A percentile compares a stretch with the other conserved stretches of the same genome.
These are phyloP conservation scores for Lojkania enalia DNA, from an alignment of 2,329 filamentous ascomycete species.

Conservation along the genomic window DNA sequence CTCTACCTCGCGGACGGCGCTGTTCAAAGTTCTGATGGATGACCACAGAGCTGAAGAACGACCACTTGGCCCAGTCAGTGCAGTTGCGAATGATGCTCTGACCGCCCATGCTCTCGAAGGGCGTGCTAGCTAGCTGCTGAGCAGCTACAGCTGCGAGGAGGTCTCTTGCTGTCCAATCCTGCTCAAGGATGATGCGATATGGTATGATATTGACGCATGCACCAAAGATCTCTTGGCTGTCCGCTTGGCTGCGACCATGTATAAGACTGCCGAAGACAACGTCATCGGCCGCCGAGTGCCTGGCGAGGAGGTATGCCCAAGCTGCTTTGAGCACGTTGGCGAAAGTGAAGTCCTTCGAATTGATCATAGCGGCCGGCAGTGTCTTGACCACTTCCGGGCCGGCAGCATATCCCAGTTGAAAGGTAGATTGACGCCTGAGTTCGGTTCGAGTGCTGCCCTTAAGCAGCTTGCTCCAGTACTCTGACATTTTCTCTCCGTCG, in stretches of 20 bases:
- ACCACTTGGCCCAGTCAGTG: conserved; percentile 7
- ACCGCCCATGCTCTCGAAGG: conserved; percentile 8
- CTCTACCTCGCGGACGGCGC: conserved; percentile 5
- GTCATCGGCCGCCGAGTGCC: conserved; percentile 6
- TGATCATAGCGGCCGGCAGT: conserved; percentile 12
- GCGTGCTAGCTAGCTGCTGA: conserved; percentile 8
- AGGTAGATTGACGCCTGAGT: conserved; percentile 6
- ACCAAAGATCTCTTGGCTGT: conserved; percentile 8
- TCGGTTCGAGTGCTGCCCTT: conserved; percentile 7
- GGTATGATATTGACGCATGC: conserved; percentile 9
- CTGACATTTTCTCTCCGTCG: conserved; percentile 9
- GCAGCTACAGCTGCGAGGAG: conserved; percentile 8
- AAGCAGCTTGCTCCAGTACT: conserved; percentile 9
- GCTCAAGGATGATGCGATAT: conserved; percentile 8
- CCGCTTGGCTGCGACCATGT: conserved; percentile 8
- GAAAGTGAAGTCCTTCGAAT: conserved; percentile 5
- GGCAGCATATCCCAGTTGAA: conserved; percentile 8
- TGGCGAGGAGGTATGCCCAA: conserved; percentile 7
- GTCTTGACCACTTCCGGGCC: conserved; percentile 8
- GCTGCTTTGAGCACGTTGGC: conserved; percentile 9
- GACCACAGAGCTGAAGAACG: conserved; percentile 8
- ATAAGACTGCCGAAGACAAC: conserved; percentile 7
- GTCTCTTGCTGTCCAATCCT: conserved; percentile 8
- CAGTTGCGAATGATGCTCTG: conserved; percentile 8
- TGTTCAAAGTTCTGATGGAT: conserved; percentile 8